Evolutionary conservation across 441 rosid genomes (phyloP).

Genomic region (Erysimum cheiri): DNA sequence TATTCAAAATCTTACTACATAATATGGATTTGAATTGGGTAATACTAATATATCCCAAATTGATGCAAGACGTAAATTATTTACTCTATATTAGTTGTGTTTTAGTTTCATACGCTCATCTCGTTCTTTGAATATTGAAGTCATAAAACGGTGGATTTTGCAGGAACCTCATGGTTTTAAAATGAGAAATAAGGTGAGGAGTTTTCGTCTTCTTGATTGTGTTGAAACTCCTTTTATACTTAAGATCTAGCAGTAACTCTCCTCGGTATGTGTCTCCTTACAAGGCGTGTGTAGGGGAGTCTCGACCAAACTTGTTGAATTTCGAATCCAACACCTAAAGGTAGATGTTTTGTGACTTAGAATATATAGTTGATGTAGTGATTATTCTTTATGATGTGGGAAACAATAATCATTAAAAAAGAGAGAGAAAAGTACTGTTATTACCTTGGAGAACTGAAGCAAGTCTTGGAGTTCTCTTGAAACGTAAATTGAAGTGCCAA

Average conservation of each 20-base stretch:
- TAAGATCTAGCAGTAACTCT: too few species aligned
- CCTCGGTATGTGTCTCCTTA: background rate
- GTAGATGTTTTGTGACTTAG: background rate
- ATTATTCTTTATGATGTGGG: background rate
- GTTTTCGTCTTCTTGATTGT: too few species aligned
- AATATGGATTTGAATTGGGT: background rate
- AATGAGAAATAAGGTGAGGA: too few species aligned
- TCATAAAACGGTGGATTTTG: too few species aligned
- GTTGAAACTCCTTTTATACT: too few species aligned
- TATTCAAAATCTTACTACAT: background rate
- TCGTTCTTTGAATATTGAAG: background rate
- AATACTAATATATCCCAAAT: too few species aligned
- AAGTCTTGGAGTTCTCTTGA: background rate
- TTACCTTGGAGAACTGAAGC: too few species aligned
- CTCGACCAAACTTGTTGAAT: background rate
- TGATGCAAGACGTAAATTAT: too few species aligned
- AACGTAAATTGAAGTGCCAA: background rate
- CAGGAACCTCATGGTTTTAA: too few species aligned
- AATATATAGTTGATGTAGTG: background rate
- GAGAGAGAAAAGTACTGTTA: too few species aligned
- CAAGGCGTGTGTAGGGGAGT: background rate
- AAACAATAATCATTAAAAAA: too few species aligned
- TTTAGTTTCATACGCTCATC: background rate
- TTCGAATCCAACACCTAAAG: background rate
- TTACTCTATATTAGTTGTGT: background rate